These are phyloP conservation scores for Talaromyces atroroseus DNA, from an alignment of 2,329 filamentous ascomycete genomes.

Conservation along the genomic window DNA sequence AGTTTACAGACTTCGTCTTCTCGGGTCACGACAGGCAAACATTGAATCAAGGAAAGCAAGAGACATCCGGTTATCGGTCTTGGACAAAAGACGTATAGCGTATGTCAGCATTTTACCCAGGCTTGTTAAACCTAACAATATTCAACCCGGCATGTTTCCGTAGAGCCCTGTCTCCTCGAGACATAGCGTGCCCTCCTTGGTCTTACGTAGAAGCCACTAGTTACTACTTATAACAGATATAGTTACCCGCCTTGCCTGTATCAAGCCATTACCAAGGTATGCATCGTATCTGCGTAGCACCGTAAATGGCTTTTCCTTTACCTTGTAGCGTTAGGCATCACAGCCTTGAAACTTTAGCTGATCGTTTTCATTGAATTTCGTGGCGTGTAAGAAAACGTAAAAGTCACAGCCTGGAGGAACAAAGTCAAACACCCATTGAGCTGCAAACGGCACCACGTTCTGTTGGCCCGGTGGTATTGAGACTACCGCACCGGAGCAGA, in stretches of 20 bases:
- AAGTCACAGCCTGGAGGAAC: not conserved
- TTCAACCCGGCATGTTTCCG: not conserved
- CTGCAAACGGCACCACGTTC: not conserved
- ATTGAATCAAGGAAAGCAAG: not conserved
- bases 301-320: not conserved
- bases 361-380: not conserved
- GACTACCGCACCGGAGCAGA: not conserved
- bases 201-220: not conserved
- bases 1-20: not conserved
- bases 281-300: not conserved
- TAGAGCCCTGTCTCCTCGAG: not conserved
- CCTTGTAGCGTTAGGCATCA: not conserved
- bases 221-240: not conserved
- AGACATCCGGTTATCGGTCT: not conserved
- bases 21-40: constrained; percentile 5
- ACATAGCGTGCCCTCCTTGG: not conserved
- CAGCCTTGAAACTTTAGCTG: not conserved
- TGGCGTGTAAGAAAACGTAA: too few species aligned
- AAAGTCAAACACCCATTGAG: not conserved
- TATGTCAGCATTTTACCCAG: not conserved
- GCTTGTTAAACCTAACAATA: not conserved
- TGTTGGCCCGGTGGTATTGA: not conserved
- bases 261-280: not conserved
- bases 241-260: not conserved
- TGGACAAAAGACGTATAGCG: not conserved